Percentiles rank a stretch among this genome's conserved stretches.
Evolutionary conservation across 768 basidiomycete species (phyloP).

Genomic region (Mycena amicta): DNA sequence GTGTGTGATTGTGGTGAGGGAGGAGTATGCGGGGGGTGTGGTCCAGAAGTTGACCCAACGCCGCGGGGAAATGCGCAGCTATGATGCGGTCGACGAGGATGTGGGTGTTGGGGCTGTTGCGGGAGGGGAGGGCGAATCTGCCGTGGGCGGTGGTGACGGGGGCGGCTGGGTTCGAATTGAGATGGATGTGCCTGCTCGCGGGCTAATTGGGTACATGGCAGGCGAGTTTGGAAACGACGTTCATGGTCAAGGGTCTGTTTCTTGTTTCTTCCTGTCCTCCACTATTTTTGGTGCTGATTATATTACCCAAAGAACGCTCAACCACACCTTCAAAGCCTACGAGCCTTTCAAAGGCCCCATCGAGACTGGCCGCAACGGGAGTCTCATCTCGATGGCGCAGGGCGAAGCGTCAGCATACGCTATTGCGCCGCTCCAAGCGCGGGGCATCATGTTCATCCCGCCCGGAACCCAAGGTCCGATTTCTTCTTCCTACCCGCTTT

Average conservation of each 20-base stretch:
- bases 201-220: constrained; percentile 54
- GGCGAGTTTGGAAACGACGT: constrained; percentile 57
- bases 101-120: constrained; percentile 16
- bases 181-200: constrained; percentile 51
- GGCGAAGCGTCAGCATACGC: constrained; percentile 52
- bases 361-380: constrained; percentile 51
- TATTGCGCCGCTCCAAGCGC: constrained; percentile 51
- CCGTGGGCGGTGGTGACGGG: background rate
- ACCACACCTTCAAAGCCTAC: constrained; percentile 55
- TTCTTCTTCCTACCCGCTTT: background rate
- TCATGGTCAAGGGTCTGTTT: constrained; percentile 55
- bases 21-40: constrained; percentile 49
- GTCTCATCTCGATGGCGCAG: constrained; percentile 48
- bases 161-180: constrained; percentile 47
- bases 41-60: constrained; percentile 55
- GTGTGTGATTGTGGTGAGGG: constrained; percentile 46
- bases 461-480: constrained; percentile 43
- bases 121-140: constrained; percentile 9
- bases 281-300: constrained; percentile 55
- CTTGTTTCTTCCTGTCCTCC: too few relatives aligned
- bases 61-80: constrained; percentile 50
- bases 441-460: constrained; percentile 48
- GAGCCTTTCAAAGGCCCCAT: constrained; percentile 45
- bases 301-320: constrained; percentile 54
- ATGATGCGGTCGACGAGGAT: constrained; percentile 47